Percentiles rank a stretch among this genome's conserved stretches.
Conservation (phyloP, 345 rosid species). For the Mercurialis annua region DNA sequence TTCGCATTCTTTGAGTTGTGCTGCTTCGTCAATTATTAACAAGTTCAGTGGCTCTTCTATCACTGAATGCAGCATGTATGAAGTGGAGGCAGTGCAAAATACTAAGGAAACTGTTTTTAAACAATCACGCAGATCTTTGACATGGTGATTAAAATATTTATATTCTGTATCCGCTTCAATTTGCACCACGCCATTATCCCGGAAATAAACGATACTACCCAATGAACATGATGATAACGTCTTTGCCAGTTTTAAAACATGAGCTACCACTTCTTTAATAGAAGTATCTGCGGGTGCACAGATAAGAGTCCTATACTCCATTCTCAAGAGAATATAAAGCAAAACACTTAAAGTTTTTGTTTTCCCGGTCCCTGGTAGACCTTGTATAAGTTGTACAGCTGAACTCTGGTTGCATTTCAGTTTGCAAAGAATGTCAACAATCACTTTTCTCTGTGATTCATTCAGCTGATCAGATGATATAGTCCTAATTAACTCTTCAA, state of each 20-base stretch:
- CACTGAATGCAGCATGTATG: background rate
- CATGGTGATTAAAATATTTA: slow-evolving; percentile 29
- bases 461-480: slow-evolving; percentile 15
- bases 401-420: slow-evolving; percentile 8
- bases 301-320: slow-evolving; percentile 22
- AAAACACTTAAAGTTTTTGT: slow-evolving; percentile 20
- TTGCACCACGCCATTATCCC: slow-evolving; percentile 16
- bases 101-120: slow-evolving; percentile 9
- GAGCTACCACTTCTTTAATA: slow-evolving; percentile 21
- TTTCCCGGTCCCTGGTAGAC: slow-evolving; percentile 33
- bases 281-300: slow-evolving; percentile 30
- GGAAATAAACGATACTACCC: slow-evolving; percentile 27
- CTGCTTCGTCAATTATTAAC: slow-evolving; percentile 5
- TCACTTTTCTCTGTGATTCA: slow-evolving; percentile 23
- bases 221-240: slow-evolving; percentile 1
- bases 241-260: slow-evolving; percentile 24
- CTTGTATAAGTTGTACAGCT: slow-evolving; percentile 22
- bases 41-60: background rate
- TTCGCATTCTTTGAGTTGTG: background rate
- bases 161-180: slow-evolving; percentile 14
- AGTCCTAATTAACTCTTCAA: background rate
- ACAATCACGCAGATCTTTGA: background rate
- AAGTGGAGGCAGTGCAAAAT: slow-evolving; percentile 12
- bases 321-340: slow-evolving; percentile 16
- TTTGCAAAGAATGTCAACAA: slow-evolving; percentile 13